These are phyloP conservation scores for Blastobotrys parvus DNA, from an alignment of 805 yeast species.

Conservation along the genomic window DNA sequence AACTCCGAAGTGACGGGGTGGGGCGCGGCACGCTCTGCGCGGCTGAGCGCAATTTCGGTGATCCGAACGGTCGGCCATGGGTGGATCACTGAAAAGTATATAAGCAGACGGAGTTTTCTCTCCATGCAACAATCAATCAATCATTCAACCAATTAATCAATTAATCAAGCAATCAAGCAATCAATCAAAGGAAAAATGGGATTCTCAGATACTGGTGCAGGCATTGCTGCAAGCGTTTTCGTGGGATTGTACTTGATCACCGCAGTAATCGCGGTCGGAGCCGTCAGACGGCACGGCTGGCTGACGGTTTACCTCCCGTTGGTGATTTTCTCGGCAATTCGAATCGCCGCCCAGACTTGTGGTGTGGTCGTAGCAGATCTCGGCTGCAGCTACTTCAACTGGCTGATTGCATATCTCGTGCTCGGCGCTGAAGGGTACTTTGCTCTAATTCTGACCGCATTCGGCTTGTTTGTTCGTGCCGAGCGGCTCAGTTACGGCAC, in stretches of 20 bases:
- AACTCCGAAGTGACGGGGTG: too few relatives aligned
- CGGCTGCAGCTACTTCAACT: slow-evolving; percentile 5
- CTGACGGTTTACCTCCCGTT: slow-evolving; percentile 7
- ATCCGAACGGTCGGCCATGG: too few relatives aligned
- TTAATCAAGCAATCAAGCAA: too few relatives aligned
- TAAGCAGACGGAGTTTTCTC: too few relatives aligned
- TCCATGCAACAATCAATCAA: too few relatives aligned
- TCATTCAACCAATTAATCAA: too few relatives aligned
- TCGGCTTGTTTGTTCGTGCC: slow-evolving; percentile 6
- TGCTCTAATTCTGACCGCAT: slow-evolving; percentile 10
- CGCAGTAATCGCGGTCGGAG: slow-evolving; percentile 2
- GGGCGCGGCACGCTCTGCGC: too few relatives aligned
- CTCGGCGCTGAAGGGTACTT: slow-evolving; percentile 17
- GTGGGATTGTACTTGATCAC: slow-evolving; percentile 7
- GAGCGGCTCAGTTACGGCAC: background rate
- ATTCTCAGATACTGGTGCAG: slow-evolving; percentile 5
- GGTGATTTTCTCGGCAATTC: slow-evolving; percentile 8
- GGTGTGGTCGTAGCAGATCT: slow-evolving; percentile 9
- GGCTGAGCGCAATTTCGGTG: too few relatives aligned
- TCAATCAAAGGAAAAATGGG: too few relatives aligned
- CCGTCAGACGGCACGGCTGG: slow-evolving; percentile 6
- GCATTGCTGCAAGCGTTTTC: slow-evolving; percentile 8
- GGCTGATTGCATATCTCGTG: slow-evolving; percentile 16
- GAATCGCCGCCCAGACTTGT: slow-evolving; percentile 15
- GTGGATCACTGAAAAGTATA: too few relatives aligned